Percentiles rank a stretch among this genome's conserved stretches.
phyloP scores from a whole-genome alignment of 495 filamentous ascomycete genomes.

The Talaromyces proteolyticus region DNA sequence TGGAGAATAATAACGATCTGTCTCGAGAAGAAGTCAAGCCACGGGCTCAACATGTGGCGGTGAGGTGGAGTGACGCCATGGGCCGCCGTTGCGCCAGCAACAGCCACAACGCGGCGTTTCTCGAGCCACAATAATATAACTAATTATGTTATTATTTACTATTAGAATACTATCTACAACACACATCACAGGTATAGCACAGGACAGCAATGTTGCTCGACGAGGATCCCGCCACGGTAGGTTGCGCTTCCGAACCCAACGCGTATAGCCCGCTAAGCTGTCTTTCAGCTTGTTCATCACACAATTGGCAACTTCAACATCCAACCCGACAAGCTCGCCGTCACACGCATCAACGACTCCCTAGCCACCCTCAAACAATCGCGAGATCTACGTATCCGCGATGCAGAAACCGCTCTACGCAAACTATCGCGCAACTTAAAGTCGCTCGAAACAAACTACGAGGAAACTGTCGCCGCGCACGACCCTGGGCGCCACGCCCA shows the following conservation, averaged over 20 bases:
- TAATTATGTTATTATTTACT: too few species aligned
- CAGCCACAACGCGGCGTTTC: too few species aligned
- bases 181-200: conserved; percentile 11
- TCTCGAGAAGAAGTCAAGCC: background rate
- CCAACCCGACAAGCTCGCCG: conserved; percentile 73
- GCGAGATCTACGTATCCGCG: conserved; percentile 67
- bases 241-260: conserved; percentile 14
- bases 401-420: conserved; percentile 64
- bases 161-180: background rate
- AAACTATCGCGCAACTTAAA: conserved; percentile 67
- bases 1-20: too few species aligned
- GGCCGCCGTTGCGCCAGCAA: conserved; percentile 46
- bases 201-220: conserved; percentile 97
- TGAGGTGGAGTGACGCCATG: conserved; percentile 15
- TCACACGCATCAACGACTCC: conserved; percentile 81
- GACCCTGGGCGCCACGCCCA: conserved; percentile 70
- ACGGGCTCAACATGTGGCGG: conserved; percentile 35
- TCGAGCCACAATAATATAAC: too few species aligned
- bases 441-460: conserved; percentile 62
- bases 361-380: conserved; percentile 71
- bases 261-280: conserved; percentile 18
- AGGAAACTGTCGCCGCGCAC: conserved; percentile 63
- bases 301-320: conserved; percentile 95
- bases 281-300: conserved; percentile 72
- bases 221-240: conserved; percentile 82